Evolutionary conservation across 2,329 filamentous ascomycete species (phyloP).

Genomic region (Talaromyces sp.): DNA sequence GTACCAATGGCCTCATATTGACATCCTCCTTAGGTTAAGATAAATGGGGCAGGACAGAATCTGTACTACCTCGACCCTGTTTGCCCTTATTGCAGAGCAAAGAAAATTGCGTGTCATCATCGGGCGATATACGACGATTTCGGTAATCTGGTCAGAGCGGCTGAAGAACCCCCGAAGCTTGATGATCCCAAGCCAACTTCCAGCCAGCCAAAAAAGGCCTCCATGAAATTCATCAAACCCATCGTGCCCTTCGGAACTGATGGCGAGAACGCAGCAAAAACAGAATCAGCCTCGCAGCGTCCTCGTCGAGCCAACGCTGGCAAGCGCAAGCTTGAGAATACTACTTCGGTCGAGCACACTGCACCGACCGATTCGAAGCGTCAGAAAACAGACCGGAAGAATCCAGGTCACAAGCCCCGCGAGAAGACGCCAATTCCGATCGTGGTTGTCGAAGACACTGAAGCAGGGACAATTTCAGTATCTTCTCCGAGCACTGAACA

Average conservation of each 20-base stretch:
- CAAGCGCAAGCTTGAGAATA: not conserved
- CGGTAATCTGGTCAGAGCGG: not conserved
- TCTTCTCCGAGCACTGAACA: not conserved
- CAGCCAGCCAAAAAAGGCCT: not conserved
- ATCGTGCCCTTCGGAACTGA: not conserved
- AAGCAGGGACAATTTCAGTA: not conserved
- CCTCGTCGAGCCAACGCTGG: constrained; percentile 4
- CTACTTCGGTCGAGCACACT: too few relatives aligned
- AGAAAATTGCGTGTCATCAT: not conserved
- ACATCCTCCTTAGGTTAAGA: not conserved
- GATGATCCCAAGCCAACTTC: not conserved
- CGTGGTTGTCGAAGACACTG: not conserved
- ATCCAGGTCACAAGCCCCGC: constrained; percentile 3
- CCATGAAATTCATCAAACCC: not conserved
- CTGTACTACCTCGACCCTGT: not conserved
- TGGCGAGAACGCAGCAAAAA: not conserved
- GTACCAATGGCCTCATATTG: not conserved
- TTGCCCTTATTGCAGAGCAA: not conserved
- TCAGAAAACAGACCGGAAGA: not conserved
- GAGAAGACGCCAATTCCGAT: not conserved
- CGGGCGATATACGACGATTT: not conserved
- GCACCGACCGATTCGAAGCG: not conserved
- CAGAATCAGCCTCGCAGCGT: not conserved
- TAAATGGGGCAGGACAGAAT: not conserved
- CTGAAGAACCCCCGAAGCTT: not conserved